These are phyloP conservation scores for Auxenochlorella pyrenoidosa DNA, from an alignment of 139 green algal genomes.

Conservation along the genomic window DNA sequence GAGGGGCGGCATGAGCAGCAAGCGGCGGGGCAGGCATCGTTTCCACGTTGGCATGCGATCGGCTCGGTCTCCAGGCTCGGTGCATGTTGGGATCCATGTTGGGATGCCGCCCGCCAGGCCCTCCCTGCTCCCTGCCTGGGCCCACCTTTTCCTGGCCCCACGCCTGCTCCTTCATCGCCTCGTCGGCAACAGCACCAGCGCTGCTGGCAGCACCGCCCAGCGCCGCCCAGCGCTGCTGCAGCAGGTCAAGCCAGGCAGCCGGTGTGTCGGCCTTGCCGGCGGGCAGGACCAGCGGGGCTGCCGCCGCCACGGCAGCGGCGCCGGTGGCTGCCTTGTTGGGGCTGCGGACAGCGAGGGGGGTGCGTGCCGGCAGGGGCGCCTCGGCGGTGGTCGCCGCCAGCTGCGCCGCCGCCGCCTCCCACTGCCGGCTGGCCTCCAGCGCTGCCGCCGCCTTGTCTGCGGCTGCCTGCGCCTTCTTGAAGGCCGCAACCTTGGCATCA, in stretches of 20 bases:
- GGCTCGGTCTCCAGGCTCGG: neutral
- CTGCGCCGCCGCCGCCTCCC: neutral
- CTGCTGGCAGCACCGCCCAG: neutral
- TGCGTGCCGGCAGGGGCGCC: neutral
- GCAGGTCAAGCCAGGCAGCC: conserved; percentile 29
- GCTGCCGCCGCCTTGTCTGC: neutral
- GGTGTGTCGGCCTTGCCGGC: conserved; percentile 16
- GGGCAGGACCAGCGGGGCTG: neutral
- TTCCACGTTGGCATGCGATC: too few species aligned
- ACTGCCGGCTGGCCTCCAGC: neutral
- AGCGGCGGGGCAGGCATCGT: too few species aligned
- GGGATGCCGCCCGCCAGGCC: too few species aligned
- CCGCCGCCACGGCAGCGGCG: neutral
- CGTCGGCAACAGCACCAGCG: neutral
- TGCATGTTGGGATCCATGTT: neutral
- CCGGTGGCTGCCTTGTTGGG: neutral
- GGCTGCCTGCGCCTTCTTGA: neutral
- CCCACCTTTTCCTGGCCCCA: conserved; percentile 36
- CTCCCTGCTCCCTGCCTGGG: neutral
- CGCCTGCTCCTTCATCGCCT: conserved; percentile 23
- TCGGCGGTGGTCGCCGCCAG: neutral
- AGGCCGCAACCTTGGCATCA: neutral
- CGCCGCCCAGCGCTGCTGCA: conserved; percentile 15
- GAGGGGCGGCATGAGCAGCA: neutral
- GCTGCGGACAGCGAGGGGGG: neutral